These are phyloP conservation scores for Creolimax fragrantissima DNA, from an alignment of 78 protist genomes.

Conservation along the genomic window DNA sequence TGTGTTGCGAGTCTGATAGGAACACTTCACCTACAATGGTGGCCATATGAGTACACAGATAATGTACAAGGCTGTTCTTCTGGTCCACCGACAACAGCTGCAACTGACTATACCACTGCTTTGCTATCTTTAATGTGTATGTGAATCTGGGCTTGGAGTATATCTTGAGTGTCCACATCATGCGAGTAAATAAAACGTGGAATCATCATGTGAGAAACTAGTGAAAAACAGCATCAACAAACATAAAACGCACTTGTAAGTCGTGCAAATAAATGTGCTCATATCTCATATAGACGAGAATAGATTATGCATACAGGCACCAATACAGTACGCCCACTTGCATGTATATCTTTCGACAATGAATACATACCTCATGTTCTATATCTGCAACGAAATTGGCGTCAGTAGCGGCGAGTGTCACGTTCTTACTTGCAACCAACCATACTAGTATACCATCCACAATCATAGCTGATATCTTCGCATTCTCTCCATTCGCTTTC, in stretches of 20 bases:
- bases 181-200: no score
- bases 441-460: background rate
- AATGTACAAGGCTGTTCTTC: background rate
- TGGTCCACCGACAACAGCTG: background rate
- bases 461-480: background rate
- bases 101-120: background rate
- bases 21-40: background rate
- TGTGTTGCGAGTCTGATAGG: background rate
- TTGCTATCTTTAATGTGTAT: background rate
- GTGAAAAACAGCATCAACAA: no score
- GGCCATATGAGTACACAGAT: background rate
- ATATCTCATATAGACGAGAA: no score
- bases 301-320: no score
- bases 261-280: no score
- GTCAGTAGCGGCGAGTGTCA: background rate
- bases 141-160: background rate
- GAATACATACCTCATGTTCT: background rate
- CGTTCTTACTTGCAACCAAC: background rate
- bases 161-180: no score
- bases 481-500: conserved; percentile 5
- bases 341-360: no score
- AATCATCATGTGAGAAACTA: no score
- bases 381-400: background rate
- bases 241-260: no score
- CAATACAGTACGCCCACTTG: no score